Percentiles rank a stretch among this genome's conserved stretches.
phyloP scores from a whole-genome alignment of 495 filamentous ascomycete genomes.

The Neurospora sp. region DNA sequence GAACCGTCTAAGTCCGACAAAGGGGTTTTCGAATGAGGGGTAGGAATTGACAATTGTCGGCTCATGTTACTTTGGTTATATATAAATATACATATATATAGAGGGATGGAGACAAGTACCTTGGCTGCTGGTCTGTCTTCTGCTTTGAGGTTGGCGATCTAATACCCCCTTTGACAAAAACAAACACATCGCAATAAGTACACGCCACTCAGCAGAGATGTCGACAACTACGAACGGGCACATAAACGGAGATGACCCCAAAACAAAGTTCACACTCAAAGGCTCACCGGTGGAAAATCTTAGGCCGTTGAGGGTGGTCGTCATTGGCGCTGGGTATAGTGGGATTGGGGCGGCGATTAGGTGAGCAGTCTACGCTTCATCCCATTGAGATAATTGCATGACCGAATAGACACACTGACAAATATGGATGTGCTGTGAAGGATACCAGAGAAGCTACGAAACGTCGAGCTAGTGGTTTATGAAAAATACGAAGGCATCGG shows the following conservation, averaged over 20 bases:
- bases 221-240: not conserved
- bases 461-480: slow-evolving; percentile 33
- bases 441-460: slow-evolving; percentile 33
- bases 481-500: slow-evolving; percentile 34
- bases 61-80: not conserved
- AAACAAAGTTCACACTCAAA: slow-evolving; percentile 23
- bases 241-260: not conserved
- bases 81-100: not conserved
- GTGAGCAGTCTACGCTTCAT: not conserved
- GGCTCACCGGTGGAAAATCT: slow-evolving; percentile 34
- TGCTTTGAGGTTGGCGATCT: not conserved
- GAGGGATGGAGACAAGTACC: not conserved
- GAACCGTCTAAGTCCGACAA: not conserved
- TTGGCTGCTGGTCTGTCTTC: not conserved
- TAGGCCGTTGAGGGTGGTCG: slow-evolving; percentile 35
- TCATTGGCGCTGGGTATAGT: slow-evolving; percentile 41
- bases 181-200: not conserved
- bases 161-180: not conserved
- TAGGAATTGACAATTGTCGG: not conserved
- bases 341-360: slow-evolving; percentile 37
- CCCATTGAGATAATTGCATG: not conserved
- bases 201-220: not conserved
- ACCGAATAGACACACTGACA: slow-evolving; percentile 6
- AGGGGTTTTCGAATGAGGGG: not conserved
- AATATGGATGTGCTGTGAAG: slow-evolving; percentile 7